Evolutionary conservation across 257 asterid genomes (phyloP), one percentile per base, ranked within the genome.

Genomic region (Jacaranda mimosifolia): DNA sequence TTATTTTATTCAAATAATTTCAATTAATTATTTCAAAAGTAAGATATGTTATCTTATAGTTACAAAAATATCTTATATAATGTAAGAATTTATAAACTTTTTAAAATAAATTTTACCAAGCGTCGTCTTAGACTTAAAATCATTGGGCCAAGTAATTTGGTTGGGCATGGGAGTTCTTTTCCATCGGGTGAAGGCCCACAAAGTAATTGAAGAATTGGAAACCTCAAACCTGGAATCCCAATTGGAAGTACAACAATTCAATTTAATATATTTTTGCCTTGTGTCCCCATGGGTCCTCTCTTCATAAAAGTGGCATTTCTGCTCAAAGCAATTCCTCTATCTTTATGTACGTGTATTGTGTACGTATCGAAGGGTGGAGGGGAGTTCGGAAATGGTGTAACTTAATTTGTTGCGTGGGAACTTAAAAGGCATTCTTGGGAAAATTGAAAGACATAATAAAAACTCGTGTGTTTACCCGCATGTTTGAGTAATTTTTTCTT

Each of bases 121-220:
- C 46, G 7, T 3, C 6, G 1, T 5, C 7, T 42, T 42, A 48
- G 53, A 1, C 9, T 12, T 48, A 48, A 1, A 52, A 14, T 52
- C 4, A 57, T 21, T 18, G 63, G 63, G 13, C 63, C 63, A 57
- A 19, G 4, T 57, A 9, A 21, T 57, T 57, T 13, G 63, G 63
- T 57, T 57, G 63, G 63, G 63, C 63, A 36, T 57, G 19, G 21
- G 5, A 26, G 66, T 60, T 39, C 64, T 26, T 55, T 58, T 18
- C 38, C 38, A 21, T 17, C 12, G 7, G 3, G n/a, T 59, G 1
- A 35, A 62, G 68, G 46, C 68, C 68, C 46, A 26, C 66, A 59
- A 59, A 59, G n/a, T 59, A 62, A 62, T 32, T 26, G 19, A 6
- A 5, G 7, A 62, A 14, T 46, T 13, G 43, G 32, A 26, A 26